Conservation (phyloP, 1,284 basidiomycete species). For the Ceratobasidium sp. region DNA sequence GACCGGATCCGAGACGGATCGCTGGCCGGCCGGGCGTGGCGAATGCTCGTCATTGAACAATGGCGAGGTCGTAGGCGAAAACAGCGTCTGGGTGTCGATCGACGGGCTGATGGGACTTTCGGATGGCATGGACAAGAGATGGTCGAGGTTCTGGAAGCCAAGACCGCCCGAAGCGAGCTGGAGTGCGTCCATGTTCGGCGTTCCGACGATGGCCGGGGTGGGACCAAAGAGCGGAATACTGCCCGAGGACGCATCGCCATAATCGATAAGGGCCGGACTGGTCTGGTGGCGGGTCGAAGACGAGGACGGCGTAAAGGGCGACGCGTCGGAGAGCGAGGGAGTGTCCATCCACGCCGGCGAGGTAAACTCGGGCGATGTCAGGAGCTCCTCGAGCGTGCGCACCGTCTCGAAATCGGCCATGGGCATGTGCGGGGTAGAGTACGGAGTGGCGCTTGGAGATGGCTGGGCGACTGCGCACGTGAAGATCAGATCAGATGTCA, state of each 20-base stretch:
- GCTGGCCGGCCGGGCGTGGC: background rate
- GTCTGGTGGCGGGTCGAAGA: slow-evolving; percentile 36
- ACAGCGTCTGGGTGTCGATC: slow-evolving; percentile 17
- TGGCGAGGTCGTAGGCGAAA: slow-evolving; percentile 23
- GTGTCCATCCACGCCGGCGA: slow-evolving; percentile 29
- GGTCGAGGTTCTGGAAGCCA: slow-evolving; percentile 24
- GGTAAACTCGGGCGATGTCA: slow-evolving; percentile 31
- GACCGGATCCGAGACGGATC: slow-evolving; percentile 47
- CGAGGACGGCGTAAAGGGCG: slow-evolving; percentile 30
- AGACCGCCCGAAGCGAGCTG: background rate
- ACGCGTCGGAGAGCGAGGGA: slow-evolving; percentile 24
- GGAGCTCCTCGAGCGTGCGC: slow-evolving; percentile 21
- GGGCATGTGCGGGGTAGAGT: slow-evolving; percentile 8
- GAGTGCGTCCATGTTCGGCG: slow-evolving; percentile 12
- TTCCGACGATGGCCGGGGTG: slow-evolving; percentile 2
- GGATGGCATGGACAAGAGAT: background rate
- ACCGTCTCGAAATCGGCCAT: background rate
- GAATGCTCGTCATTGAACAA: slow-evolving; percentile 3
- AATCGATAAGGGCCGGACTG: slow-evolving; percentile 18
- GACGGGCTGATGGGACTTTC: slow-evolving; percentile 27
- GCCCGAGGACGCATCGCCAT: background rate
- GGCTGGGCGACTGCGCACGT: background rate
- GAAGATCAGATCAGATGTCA: background rate
- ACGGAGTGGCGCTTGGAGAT: background rate
- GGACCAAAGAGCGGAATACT: slow-evolving; percentile 19